Percentiles rank a stretch among this genome's conserved stretches.
These are phyloP conservation scores for Neonectria sp. DNA, from an alignment of 2,329 filamentous ascomycete species.

Conservation along the genomic window DNA sequence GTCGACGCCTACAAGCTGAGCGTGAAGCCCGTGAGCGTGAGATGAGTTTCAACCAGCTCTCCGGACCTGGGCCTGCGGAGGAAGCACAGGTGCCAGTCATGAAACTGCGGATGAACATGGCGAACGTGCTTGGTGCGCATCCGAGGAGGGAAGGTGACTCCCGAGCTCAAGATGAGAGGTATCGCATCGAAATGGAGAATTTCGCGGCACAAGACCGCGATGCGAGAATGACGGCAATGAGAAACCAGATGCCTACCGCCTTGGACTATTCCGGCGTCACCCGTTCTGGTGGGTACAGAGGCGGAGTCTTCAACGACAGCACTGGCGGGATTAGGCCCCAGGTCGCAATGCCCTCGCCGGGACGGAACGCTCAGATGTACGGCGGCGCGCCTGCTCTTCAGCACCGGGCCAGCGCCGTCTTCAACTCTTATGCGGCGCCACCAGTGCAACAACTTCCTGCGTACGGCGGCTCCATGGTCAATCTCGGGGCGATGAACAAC, in stretches of 20 bases:
- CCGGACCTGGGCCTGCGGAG: conserved; percentile 28
- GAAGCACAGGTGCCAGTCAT: conserved; percentile 27
- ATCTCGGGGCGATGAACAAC: conserved; percentile 38
- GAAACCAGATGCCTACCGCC: conserved; percentile 64
- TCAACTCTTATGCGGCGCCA: conserved; percentile 50
- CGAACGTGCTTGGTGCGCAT: conserved; percentile 68
- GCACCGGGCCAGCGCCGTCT: conserved; percentile 51
- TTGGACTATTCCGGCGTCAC: conserved; percentile 50
- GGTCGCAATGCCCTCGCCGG: conserved; percentile 47
- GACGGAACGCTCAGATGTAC: conserved; percentile 46
- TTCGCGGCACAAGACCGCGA: conserved; percentile 61
- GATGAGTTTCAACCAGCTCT: conserved; percentile 58
- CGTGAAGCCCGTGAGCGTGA: conserved; percentile 74
- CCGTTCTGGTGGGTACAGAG: conserved; percentile 62
- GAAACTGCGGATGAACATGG: conserved; percentile 66
- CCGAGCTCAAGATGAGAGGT: conserved; percentile 59
- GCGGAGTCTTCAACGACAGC: conserved; percentile 70
- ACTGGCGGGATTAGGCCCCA: conserved; percentile 55
- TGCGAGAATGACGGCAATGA: conserved; percentile 63
- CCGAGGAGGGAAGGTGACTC: conserved; percentile 58
- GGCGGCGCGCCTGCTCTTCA: conserved; percentile 38
- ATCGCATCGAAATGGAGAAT: conserved; percentile 58
- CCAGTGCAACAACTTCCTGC: conserved; percentile 42
- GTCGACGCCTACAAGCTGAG: conserved; percentile 80
- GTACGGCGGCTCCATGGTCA: conserved; percentile 46